Conservation (phyloP, 208 protist species). For the Phytomonas francai region DNA sequence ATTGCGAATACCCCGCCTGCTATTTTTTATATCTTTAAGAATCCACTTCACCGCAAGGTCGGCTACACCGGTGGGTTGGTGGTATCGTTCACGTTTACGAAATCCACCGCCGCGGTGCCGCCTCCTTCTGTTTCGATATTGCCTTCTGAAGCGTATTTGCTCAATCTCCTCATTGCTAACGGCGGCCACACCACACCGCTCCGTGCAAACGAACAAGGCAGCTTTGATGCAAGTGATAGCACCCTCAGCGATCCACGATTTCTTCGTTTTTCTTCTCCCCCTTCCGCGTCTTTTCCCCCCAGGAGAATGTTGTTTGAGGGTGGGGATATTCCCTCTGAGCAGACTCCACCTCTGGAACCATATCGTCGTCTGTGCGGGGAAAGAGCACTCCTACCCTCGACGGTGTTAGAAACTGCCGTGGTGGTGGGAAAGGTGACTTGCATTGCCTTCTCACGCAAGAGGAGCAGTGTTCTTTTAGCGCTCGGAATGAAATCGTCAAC, state of each 20-base stretch:
- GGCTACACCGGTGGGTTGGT: constrained; percentile 38
- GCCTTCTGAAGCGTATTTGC: constrained; percentile 57
- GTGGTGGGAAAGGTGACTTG: constrained; percentile 53
- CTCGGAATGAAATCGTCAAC: constrained; percentile 48
- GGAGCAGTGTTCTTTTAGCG: constrained; percentile 32
- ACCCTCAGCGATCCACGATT: too few species aligned
- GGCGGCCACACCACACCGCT: background rate
- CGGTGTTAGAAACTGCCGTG: constrained; percentile 30
- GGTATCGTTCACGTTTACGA: constrained; percentile 4
- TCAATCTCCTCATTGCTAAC: constrained; percentile 33
- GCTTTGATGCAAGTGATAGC: too few species aligned
- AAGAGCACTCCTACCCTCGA: constrained; percentile 47
- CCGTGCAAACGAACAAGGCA: too few species aligned
- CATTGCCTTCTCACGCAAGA: constrained; percentile 39
- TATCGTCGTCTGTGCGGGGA: constrained; percentile 50
- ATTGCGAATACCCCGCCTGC: constrained; percentile 14
- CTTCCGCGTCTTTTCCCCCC: too few species aligned
- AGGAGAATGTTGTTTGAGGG: too few species aligned
- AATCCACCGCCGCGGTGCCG: too few species aligned
- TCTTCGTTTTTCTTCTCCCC: too few species aligned
- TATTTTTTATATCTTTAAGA: constrained; percentile 46
- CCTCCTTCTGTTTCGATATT: too few species aligned
- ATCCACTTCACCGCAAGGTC: constrained; percentile 42
- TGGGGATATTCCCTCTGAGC: too few species aligned
- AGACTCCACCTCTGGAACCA: too few species aligned